Base-by-base conservation (phyloP, 306 rosid species). In the Fagus crenata region DNA sequence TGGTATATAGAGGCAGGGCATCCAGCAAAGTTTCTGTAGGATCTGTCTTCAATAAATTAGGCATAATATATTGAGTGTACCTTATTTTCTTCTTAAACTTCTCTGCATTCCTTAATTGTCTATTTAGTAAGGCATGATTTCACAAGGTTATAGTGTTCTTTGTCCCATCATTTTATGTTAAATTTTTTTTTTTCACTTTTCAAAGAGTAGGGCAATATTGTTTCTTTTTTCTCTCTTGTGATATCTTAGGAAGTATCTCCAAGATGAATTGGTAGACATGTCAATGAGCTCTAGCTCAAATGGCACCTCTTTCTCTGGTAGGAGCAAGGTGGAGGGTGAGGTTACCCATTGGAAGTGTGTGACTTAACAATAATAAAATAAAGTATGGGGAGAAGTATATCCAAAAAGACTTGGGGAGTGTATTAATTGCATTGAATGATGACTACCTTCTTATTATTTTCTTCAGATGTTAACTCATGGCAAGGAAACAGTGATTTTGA, bases 401-500 rank as follows among this genome's bases (percentile, higher is more conserved):
- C 18, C 12, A 63, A 63, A 40, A 63, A 63, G 69, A 15, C 2
- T 36, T 36, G 69, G 69, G 37, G 69, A 36, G 28, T 33, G 7
- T 64, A 15, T 36, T 64, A 32, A 1, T 61, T 61, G 6, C 36
- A 1, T 14, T 64, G 40, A 64, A 64, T 11, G 39, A 2, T 39
- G 72, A 49, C 5, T 42, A 31, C 43, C 28, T 33, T 49, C 13
- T 7, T 46, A 5, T 72, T 36, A 9, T 13, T n/a, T 74, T 58
- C 14, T 75, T 15, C 75, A 58, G 83, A 49, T 74, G 59, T 40
- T 58, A 35, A 69, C 39, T 55, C 17, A 5, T 69, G 79, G 80
- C 36, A 58, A 49, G 75, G 71, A 58, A 70, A 69, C 49, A 33
- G 60, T 32, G 33, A 70, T 60, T 3, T 60, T 75, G 80, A 39